Evolutionary conservation across 2,329 filamentous ascomycete species (phyloP).

Genomic region (Coniochaeta sp.): DNA sequence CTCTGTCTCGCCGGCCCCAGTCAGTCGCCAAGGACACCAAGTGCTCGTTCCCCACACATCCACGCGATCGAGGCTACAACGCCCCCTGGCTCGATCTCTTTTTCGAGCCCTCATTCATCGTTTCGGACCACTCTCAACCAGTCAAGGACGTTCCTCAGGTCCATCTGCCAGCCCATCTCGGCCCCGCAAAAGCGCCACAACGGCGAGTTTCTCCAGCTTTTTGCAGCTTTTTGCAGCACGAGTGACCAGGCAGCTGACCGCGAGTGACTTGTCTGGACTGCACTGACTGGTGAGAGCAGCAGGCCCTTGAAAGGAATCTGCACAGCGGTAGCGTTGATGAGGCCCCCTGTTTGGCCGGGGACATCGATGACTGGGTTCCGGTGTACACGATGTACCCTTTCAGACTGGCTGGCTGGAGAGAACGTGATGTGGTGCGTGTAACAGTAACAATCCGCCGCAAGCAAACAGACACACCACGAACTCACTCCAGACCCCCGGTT

Average conservation of each 20-base stretch:
- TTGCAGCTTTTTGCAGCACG: neutral
- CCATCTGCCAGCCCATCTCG: neutral
- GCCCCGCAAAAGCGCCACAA: constrained; percentile 3
- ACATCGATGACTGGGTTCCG: neutral
- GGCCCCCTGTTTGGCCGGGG: too few species aligned
- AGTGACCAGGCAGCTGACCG: constrained; percentile 1
- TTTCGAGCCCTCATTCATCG: neutral
- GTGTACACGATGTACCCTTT: too few species aligned
- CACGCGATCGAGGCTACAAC: constrained; percentile 1
- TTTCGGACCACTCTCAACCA: neutral
- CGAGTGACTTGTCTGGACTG: neutral
- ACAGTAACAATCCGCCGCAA: constrained; percentile 2
- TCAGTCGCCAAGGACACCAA: neutral
- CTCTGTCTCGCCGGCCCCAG: constrained; percentile 1
- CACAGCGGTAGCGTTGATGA: neutral
- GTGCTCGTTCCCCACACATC: neutral
- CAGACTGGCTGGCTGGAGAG: too few species aligned
- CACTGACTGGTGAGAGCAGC: neutral
- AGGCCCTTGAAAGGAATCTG: neutral
- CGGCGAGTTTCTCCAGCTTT: neutral
- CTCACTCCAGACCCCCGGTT: constrained; percentile 2
- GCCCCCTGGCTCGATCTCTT: constrained; percentile 1
- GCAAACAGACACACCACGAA: neutral
- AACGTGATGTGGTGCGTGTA: neutral
- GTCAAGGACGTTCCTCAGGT: neutral